A percentile compares a stretch with the other conserved stretches of the same genome.
Evolutionary conservation across 345 rosid species (phyloP).

Genomic region (Aquilaria sinensis): DNA sequence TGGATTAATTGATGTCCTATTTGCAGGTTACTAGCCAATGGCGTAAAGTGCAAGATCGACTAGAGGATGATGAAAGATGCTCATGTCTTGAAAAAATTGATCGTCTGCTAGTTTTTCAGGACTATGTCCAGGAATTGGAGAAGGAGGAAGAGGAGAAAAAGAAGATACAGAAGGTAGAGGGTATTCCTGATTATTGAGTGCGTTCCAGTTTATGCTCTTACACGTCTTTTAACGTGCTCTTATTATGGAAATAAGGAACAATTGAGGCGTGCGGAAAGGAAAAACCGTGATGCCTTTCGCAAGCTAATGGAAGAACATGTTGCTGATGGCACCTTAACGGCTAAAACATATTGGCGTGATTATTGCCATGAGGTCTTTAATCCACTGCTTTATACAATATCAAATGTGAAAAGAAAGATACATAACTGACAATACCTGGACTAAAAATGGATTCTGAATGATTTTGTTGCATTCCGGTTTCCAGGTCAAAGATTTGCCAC

Average conservation of each 20-base stretch:
- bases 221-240: constrained; percentile 2
- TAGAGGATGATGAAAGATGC: constrained; percentile 94
- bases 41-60: constrained; percentile 86
- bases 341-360: constrained; percentile 82
- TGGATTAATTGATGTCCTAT: constrained; percentile 18
- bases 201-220: neutral
- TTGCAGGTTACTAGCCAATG: constrained; percentile 79
- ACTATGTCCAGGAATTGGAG: constrained; percentile 81
- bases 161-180: constrained; percentile 78
- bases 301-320: constrained; percentile 78
- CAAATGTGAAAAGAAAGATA: neutral
- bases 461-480: constrained; percentile 8
- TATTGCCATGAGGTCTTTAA: constrained; percentile 71
- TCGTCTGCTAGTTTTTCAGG: constrained; percentile 81
- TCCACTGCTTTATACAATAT: constrained; percentile 13
- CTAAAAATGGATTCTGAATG: constrained; percentile 10
- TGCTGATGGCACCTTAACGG: constrained; percentile 65
- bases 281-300: constrained; percentile 85
- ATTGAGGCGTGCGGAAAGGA: constrained; percentile 78
- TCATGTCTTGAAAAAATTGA: constrained; percentile 83
- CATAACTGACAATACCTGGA: neutral
- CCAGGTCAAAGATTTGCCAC: constrained; percentile 77
- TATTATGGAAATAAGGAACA: constrained; percentile 55
- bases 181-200: constrained; percentile 12
- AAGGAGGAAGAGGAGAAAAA: constrained; percentile 87